Conservation (phyloP, 2,329 filamentous ascomycete species). For the Lojkania enalia region DNA sequence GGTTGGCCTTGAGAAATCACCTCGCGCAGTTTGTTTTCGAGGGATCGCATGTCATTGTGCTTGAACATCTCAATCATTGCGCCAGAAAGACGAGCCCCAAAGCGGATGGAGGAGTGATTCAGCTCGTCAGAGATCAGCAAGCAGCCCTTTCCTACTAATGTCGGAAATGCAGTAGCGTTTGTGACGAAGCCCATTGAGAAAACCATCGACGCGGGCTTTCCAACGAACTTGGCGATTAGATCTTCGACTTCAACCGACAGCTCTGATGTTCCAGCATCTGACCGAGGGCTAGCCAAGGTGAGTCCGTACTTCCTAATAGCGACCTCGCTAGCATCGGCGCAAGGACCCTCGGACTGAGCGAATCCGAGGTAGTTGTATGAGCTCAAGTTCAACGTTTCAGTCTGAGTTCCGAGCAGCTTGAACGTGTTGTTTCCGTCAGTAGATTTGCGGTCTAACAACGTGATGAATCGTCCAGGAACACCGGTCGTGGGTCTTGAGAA, state of each 20-base stretch:
- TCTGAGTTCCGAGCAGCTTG: conserved; percentile 83
- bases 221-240: conserved; percentile 86
- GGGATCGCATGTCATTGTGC: conserved; percentile 91
- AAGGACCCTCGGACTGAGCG: conserved; percentile 94
- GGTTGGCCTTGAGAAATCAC: conserved; percentile 96
- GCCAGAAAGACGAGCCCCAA: conserved; percentile 89
- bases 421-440: conserved; percentile 92
- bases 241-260: conserved; percentile 87
- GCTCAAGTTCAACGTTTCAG: conserved; percentile 96
- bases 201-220: conserved; percentile 92
- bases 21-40: conserved; percentile 85
- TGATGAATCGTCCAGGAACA: conserved; percentile 92
- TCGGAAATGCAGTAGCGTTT: conserved; percentile 90
- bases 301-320: conserved; percentile 84
- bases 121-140: conserved; percentile 95
- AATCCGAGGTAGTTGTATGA: conserved; percentile 99
- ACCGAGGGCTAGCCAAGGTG: conserved; percentile 76
- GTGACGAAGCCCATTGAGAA: conserved; percentile 99
- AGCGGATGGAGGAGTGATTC: conserved; percentile 96
- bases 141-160: conserved; percentile 88
- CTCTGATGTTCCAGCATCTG: conserved; percentile 84
- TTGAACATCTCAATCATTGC: conserved; percentile 96
- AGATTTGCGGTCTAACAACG: conserved; percentile 85
- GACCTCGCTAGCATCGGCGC: conserved; percentile 89
- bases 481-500: conserved; percentile 91